Conservation (phyloP, 805 yeast genomes). For the Spathaspora arborariae region DNA sequence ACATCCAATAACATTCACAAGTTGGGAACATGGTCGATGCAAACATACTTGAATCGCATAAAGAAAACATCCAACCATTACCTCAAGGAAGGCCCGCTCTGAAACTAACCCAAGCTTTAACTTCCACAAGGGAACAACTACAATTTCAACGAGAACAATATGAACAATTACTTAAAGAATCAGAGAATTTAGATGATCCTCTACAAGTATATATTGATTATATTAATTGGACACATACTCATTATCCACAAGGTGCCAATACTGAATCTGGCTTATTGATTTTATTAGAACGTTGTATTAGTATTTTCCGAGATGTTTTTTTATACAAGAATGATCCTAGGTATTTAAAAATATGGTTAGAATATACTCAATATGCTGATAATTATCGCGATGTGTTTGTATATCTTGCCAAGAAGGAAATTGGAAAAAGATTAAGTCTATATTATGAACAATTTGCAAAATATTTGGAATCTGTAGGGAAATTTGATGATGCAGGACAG, state of each 20-base stretch:
- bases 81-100: constrained; percentile 66
- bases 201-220: constrained; percentile 72
- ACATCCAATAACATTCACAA: no score
- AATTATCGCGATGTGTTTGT: constrained; percentile 68
- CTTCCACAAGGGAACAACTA: constrained; percentile 17
- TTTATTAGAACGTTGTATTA: constrained; percentile 69
- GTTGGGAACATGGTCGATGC: not conserved
- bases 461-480: constrained; percentile 49
- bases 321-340: constrained; percentile 82
- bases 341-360: constrained; percentile 76
- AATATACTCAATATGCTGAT: constrained; percentile 65
- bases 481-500: constrained; percentile 51
- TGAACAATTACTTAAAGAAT: constrained; percentile 46
- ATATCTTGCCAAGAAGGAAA: constrained; percentile 65
- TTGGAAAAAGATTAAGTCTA: constrained; percentile 63
- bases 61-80: constrained; percentile 72
- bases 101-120: constrained; percentile 46
- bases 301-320: constrained; percentile 56
- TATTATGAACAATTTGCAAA: constrained; percentile 80
- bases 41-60: constrained; percentile 41
- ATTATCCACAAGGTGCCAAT: constrained; percentile 58
- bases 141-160: constrained; percentile 38
- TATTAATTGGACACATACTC: constrained; percentile 64
- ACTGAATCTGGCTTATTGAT: constrained; percentile 62
- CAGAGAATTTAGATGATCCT: constrained; percentile 79